Conservation (phyloP, 1,284 basidiomycete species). For the Exobasidium cylindrosporum region DNA sequence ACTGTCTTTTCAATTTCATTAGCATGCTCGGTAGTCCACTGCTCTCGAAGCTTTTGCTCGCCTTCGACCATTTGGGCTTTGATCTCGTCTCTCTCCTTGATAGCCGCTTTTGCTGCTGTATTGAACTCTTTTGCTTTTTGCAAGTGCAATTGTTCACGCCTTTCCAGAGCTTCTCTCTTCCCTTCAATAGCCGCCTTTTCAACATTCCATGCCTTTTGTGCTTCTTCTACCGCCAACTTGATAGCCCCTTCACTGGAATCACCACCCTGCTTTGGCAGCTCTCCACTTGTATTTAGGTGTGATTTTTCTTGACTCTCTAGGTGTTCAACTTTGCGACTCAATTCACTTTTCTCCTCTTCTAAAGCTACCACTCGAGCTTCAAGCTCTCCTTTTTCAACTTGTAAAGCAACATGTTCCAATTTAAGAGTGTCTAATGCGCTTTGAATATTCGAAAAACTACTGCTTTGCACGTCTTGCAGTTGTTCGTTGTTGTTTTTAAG, state of each 20-base stretch:
- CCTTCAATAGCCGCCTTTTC: constrained; percentile 30
- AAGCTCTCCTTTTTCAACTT: constrained; percentile 59
- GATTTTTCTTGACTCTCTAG: no score
- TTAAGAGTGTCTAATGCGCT: constrained; percentile 55
- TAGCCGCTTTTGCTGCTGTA: constrained; percentile 11
- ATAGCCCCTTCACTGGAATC: constrained; percentile 15
- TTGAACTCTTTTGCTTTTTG: constrained; percentile 34
- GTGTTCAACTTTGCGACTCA: background rate
- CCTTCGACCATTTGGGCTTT: constrained; percentile 18
- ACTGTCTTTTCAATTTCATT: constrained; percentile 39
- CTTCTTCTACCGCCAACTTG: constrained; percentile 31
- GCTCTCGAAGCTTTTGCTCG: constrained; percentile 23
- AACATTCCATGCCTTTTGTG: constrained; percentile 36
- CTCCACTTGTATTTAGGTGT: background rate
- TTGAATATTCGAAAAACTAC: constrained; percentile 29
- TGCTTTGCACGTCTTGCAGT: constrained; percentile 35
- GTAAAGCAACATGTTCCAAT: constrained; percentile 57
- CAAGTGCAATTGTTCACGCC: constrained; percentile 34
- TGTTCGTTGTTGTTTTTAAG: constrained; percentile 48
- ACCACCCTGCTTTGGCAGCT: no score
- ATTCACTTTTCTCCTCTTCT: background rate
- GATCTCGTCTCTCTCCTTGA: constrained; percentile 31
- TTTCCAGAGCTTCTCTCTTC: constrained; percentile 20
- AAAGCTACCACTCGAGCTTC: constrained; percentile 22
- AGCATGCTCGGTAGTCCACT: constrained; percentile 34